Evolutionary conservation across 148 eudicot species (phyloP).

Genomic region (Nepenthes mirabilis): DNA sequence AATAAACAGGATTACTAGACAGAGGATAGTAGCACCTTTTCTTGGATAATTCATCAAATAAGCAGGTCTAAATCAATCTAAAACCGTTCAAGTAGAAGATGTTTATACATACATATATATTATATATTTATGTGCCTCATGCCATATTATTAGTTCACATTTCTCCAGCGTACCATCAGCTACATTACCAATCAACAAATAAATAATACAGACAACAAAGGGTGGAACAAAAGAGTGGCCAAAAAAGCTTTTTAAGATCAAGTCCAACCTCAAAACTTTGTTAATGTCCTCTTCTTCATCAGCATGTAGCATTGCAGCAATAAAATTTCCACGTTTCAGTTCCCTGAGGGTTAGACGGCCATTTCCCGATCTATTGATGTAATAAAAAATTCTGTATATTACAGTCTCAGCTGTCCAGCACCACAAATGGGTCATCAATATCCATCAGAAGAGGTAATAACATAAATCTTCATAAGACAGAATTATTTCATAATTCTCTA

Average conservation of each 20-base stretch:
- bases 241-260: conserved; percentile 1
- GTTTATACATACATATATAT: too few species aligned
- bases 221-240: background rate
- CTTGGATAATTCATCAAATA: background rate
- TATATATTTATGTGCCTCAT: too few species aligned
- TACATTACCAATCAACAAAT: background rate
- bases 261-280: conserved; percentile 73
- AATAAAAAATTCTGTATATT: conserved; percentile 90
- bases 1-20: background rate
- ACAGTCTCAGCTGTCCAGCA: conserved; percentile 86
- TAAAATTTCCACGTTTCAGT: conserved; percentile 78
- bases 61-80: too few species aligned
- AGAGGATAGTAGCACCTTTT: too few species aligned
- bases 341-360: conserved; percentile 85
- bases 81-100: too few species aligned
- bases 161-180: too few species aligned
- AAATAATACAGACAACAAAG: conserved; percentile 4
- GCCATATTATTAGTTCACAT: too few species aligned
- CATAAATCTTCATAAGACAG: background rate
- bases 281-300: conserved; percentile 98
- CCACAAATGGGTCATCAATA: conserved; percentile 4
- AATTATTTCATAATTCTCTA: background rate
- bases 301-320: conserved; percentile 94
- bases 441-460: background rate
- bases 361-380: conserved; percentile 85